phyloP scores from a whole-genome alignment of 495 filamentous ascomycete species.

The Hypoxylon trugodes region DNA sequence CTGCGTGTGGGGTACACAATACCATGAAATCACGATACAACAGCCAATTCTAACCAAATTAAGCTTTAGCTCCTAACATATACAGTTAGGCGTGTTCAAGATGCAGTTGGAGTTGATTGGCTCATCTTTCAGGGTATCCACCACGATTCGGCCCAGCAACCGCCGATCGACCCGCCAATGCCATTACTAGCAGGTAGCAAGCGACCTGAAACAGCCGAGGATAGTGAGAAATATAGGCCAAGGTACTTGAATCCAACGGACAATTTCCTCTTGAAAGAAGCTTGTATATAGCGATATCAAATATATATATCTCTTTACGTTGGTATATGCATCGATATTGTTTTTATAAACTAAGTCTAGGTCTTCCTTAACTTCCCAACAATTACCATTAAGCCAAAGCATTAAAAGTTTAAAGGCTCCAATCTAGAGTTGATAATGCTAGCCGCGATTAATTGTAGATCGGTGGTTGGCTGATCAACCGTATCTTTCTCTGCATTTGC shows the following conservation, averaged over 20 bases:
- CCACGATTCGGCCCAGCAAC: constrained; percentile 9
- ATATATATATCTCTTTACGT: not conserved
- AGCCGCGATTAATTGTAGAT: constrained; percentile 6
- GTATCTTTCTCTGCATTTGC: not conserved
- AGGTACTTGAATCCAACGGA: too few relatives aligned
- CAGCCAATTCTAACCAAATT: constrained; percentile 3
- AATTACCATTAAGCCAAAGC: too few relatives aligned
- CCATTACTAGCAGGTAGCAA: not conserved
- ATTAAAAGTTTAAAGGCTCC: too few relatives aligned
- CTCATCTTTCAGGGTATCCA: not conserved
- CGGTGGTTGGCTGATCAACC: constrained; percentile 18
- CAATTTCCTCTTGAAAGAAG: too few relatives aligned
- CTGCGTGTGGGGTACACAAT: constrained; percentile 16
- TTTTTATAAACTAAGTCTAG: too few relatives aligned
- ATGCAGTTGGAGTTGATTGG: not conserved
- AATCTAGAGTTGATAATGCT: too few relatives aligned
- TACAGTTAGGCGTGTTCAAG: constrained; percentile 5
- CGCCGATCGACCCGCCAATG: constrained; percentile 6
- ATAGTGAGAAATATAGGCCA: not conserved
- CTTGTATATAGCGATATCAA: too few relatives aligned
- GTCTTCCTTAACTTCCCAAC: too few relatives aligned
- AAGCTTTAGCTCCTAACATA: not conserved
- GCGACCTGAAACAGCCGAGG: not conserved
- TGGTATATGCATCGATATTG: not conserved
- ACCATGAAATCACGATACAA: constrained; percentile 5